Base-by-base conservation (phyloP, 345 rosid genomes). In the Eucalyptus virginea region DNA sequence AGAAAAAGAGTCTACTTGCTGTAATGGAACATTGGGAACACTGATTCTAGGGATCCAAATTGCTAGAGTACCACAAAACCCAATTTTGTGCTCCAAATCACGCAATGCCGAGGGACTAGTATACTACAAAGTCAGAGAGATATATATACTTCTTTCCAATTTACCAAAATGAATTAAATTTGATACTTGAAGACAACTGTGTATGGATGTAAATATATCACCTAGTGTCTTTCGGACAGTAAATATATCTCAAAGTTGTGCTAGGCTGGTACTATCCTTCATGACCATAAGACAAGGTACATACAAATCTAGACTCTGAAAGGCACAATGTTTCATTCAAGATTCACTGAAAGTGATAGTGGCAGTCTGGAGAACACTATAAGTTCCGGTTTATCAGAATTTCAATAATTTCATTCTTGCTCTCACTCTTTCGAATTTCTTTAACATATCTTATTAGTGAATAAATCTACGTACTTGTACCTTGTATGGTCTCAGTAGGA, bases 401-500 rank as follows among this genome's bases (percentile, higher is more conserved):
- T 69, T 69, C 44, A 34, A 34, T 69, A 69, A 69, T 69, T 34
- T 69, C 81, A 34, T 34, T 34, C 81, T 69, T 69, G 32, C 42
- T 34, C 44, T 34, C 72, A 32, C 81, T 17, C 81, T 34, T 69
- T 18, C 5, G 24, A 69, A 17, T 69, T 69, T 69, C 81, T 69
- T 34, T 69, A 18, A 69, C 12, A 2, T n/a, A 69, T 32, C 1
- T 69, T 69, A 69, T 34, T 69, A 69, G 24, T 18, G 81, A 69
- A 69, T 18, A 42, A 37, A 23, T 87, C 6, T 40, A 88, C n/a
- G 50, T 67, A 21, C 32, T 26, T 67, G 91, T 92, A 96, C 99
- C 96, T 92, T 94, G 99, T 92, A 97, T 94, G 49, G 95, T 91
- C 91, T 97, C 99, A 89, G 97, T 94, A 91, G 96, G 99, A 95